Evolutionary conservation across 2,329 filamentous ascomycete genomes (phyloP), one percentile per base, ranked within the genome.

Genomic region (Magnaporthales sp.): DNA sequence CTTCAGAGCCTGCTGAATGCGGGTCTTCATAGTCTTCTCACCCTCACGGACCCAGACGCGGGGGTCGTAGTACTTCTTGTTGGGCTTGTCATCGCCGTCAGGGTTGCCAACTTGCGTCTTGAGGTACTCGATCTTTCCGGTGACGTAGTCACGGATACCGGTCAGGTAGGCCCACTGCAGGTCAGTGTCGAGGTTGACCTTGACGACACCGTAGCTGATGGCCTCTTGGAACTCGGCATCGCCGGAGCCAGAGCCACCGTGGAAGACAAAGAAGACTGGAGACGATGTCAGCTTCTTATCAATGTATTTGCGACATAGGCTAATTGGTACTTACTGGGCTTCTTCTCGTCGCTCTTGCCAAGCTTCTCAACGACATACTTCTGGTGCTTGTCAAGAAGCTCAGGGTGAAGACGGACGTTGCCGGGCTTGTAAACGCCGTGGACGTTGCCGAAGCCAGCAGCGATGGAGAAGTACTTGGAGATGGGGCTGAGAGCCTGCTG

Each of bases 121-220:
- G 73, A 99, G 82, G 85, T 98, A 99, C 74, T 97, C 94, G 83
- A 96, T 93, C 87, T 97, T 97, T 79, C 88, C 91, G 75, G 92
- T 80, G 77, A 98, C 86, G 85, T 93, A 99, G 83, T 99, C 94
- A 71, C 95, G 91, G 83, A 98, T 91, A 82, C 95, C 95, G 69
- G 83, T 82, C 72, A 95, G 86, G 86, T 98, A 99, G 68, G 94
- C 93, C 80, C 89, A 96, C 85, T 98, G 94, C 81, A 98, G 87
- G 78, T 99, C 95, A 64, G 95, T 99, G 82, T 99, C 95, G 75
- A 99, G 85, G 85, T 99, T 99, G 82, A 99, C 95, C 90, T 99
- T 99, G 84, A 97, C 90, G 73, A 99, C 94, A 85, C 95, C 95
- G 80, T 94, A 91, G 77, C 83, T 82, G 80, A 97, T 97, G 77